Base-by-base conservation (phyloP, 768 basidiomycete genomes). In the Amylocystis lapponica region DNA sequence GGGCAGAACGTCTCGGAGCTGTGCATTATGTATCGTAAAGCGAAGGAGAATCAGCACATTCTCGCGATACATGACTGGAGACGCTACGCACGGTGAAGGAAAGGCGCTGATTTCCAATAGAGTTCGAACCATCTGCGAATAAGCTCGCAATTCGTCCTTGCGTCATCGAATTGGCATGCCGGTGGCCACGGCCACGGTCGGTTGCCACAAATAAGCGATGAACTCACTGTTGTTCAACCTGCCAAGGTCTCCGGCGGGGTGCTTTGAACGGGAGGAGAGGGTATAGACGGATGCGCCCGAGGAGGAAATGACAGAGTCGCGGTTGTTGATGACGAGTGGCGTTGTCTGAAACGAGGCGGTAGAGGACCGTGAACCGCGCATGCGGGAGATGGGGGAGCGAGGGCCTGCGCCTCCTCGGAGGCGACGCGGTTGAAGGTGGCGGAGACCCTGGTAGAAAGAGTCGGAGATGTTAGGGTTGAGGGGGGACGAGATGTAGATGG, bases 351-450 rank as follows among this genome's bases (percentile, higher is more conserved):
- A 75, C 71, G 12, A 85, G 66, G 12, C 80, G 75, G 59, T 83
- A 85, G 35, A 85, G 67, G 23, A 85, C 65, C 82, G 84, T 83
- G 34, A 78, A 0, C 77, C 76, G 35, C 72, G 66, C 30, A 63
- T 56, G 16, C 61, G 50, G 26, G 40, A 55, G n/a, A n/a, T n/a
- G 54, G 64, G 43, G 57, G 57, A 14, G 65, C 52, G 38, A 71
- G 68, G 5, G 62, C 72, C 41, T 68, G 69, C 1, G 66, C 67
- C 26, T 68, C 75, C 33, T 70, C 69, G 0, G 71, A 68, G 23
- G 67, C 63, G 27, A 75, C 54, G 47, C 73, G 68, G 51, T 63
- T 62, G 54, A 76, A 59, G 49, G 61, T 48, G 45, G 67, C 54
- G 51, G 65, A 74, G 29, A 65, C 67, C 31, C 66, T 61, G 69